Conservation (phyloP, 345 rosid species). For the Eucalyptus cladocalyx region DNA sequence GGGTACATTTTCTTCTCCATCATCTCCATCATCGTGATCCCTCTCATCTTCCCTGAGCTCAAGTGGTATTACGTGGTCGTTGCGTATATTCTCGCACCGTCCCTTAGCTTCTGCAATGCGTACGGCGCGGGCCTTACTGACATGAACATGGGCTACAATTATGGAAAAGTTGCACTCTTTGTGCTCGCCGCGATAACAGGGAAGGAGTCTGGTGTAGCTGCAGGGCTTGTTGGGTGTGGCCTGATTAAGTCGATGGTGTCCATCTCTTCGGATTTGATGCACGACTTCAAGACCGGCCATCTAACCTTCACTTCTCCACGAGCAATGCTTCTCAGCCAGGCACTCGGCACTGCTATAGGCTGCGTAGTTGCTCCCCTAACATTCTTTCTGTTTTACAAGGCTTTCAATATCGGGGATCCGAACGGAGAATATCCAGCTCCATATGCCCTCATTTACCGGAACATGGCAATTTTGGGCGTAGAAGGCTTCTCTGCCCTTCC, state of each 20-base stretch:
- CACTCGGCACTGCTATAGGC: slow-evolving; percentile 79
- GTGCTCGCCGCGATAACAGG: slow-evolving; percentile 70
- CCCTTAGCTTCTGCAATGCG: slow-evolving; percentile 92
- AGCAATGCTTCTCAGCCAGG: slow-evolving; percentile 82
- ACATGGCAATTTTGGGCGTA: slow-evolving; percentile 92
- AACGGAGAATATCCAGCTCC: slow-evolving; percentile 94
- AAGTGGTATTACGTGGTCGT: slow-evolving; percentile 86
- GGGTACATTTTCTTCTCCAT: slow-evolving; percentile 62
- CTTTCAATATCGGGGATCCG: slow-evolving; percentile 85
- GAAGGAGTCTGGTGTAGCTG: slow-evolving; percentile 59
- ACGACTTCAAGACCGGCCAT: slow-evolving; percentile 90
- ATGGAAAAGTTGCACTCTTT: slow-evolving; percentile 88
- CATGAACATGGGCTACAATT: slow-evolving; percentile 95
- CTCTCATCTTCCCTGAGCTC: slow-evolving; percentile 76
- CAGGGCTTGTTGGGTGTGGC: slow-evolving; percentile 87
- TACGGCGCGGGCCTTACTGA: slow-evolving; percentile 94
- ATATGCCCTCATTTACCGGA: slow-evolving; percentile 72
- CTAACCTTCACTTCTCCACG: slow-evolving; percentile 84
- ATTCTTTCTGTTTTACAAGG: slow-evolving; percentile 79
- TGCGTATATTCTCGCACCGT: slow-evolving; percentile 82
- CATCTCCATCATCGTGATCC: slow-evolving; percentile 58
- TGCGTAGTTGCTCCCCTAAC: slow-evolving; percentile 83
- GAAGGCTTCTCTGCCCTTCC: slow-evolving; percentile 97
- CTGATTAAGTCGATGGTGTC: slow-evolving; percentile 80
- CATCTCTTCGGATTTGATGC: slow-evolving; percentile 89